Evolutionary conservation across 2,329 filamentous ascomycete species (phyloP), one percentile per base, ranked within the genome.

Genomic region (Scopulariopsis brevicaulis): DNA sequence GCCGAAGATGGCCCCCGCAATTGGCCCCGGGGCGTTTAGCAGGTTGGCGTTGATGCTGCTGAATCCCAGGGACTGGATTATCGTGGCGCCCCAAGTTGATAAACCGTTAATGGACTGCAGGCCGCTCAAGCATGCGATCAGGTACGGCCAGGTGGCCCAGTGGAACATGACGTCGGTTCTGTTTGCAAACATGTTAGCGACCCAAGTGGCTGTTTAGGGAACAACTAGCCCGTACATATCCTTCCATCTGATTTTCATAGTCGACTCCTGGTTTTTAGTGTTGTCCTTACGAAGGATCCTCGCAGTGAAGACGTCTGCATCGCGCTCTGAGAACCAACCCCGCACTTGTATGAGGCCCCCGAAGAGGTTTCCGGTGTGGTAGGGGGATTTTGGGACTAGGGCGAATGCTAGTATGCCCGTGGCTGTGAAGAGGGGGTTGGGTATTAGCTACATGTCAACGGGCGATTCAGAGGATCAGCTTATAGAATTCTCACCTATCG

Each of bases 21-120:
- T 28, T 5, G 52, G 52, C 18, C 52, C 52, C 11, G 52, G 52
- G 10, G 62, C 58, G 53, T 60, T 63, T 55, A 64, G 61, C 24
- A 63, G 61, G 37, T 64, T 64, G 28, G 61, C 61, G n/a, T 62
- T 53, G 2, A 58, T 61, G 7, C 55, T 58, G 52, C 56, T 59
- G 28, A 63, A 64, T 14, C 60, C 61, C 5, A 64, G 60, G 8
- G 10, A 53, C 56, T 60, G 62, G 54, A 64, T 61, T 37, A 64
- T 62, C 6, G 51, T 63, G 18, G 61, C 61, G 3, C 61, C 59
- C 52, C 52, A 54, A 6, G 52, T 54, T 14, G 24, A 32, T 54
- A 54, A 34, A 22, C 52, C 52, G 28, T 54, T 54, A 8, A 54
- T 34, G 14, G 52, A 25, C 28, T 54, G 52, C 24, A 54, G 52